Conservation (phyloP, 2,329 filamentous ascomycete species). For the Cytospora schulzeri region DNA sequence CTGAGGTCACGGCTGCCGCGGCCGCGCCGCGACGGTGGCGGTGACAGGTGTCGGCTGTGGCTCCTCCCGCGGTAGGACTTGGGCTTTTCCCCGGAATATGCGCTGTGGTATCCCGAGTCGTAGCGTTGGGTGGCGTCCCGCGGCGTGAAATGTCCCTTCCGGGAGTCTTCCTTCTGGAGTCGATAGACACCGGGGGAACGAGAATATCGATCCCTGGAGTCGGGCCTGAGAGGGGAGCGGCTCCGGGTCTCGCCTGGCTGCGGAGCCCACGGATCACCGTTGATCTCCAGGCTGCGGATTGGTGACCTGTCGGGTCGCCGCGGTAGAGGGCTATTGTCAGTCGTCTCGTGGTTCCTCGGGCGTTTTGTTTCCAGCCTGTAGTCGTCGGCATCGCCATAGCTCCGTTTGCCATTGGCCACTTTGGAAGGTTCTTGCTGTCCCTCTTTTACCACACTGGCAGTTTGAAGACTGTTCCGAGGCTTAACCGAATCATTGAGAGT, state of each 20-base stretch:
- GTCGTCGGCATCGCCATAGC: background rate
- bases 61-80: constrained; percentile 15
- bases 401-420: constrained; percentile 11
- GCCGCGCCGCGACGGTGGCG: constrained; percentile 18
- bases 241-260: constrained; percentile 15
- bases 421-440: background rate
- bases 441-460: background rate
- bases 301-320: constrained; percentile 19
- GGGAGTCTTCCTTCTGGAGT: constrained; percentile 11
- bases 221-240: constrained; percentile 18
- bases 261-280: constrained; percentile 15
- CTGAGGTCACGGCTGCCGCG: constrained; percentile 14
- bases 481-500: constrained; percentile 13
- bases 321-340: constrained; percentile 16
- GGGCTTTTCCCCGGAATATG: constrained; percentile 17
- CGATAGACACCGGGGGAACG: constrained; percentile 23
- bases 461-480: background rate
- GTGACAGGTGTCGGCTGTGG: constrained; percentile 17
- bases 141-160: constrained; percentile 12
- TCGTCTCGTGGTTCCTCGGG: constrained; percentile 3
- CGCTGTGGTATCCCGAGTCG: constrained; percentile 27
- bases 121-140: constrained; percentile 24
- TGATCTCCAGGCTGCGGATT: constrained; percentile 4
- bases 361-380: constrained; percentile 20
- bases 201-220: constrained; percentile 18